Conservation (phyloP, 2,329 filamentous ascomycete genomes). For the Nannizzia gypsea region DNA sequence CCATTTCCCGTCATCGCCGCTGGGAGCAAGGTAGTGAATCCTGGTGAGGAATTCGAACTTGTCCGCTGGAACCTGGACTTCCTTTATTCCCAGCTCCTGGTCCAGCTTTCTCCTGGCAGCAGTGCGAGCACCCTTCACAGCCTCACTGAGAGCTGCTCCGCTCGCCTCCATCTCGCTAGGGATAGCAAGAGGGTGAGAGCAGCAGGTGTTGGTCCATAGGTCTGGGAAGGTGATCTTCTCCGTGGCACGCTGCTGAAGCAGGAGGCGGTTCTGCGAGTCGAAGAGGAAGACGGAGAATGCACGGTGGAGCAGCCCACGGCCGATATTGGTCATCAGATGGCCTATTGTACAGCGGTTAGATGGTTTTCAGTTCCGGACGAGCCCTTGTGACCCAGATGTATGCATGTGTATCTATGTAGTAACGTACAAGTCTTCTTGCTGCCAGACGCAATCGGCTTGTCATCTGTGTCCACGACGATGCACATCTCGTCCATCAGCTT, state of each 20-base stretch:
- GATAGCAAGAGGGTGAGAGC: constrained; percentile 88
- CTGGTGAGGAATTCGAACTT: constrained; percentile 88
- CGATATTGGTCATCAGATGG: constrained; percentile 97
- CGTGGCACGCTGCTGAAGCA: constrained; percentile 85
- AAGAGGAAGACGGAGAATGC: constrained; percentile 98
- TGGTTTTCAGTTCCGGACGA: background rate
- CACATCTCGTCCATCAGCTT: constrained; percentile 97
- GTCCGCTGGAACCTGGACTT: constrained; percentile 76
- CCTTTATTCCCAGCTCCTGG: constrained; percentile 87
- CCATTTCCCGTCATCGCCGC: constrained; percentile 94
- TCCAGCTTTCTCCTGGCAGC: constrained; percentile 88
- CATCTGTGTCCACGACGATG: constrained; percentile 88
- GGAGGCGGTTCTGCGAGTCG: constrained; percentile 79
- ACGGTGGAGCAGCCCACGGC: constrained; percentile 88
- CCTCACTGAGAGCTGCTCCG: constrained; percentile 65
- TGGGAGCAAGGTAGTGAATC: constrained; percentile 96
- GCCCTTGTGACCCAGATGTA: background rate
- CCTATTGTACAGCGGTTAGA: constrained; percentile 40
- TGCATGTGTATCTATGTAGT: background rate
- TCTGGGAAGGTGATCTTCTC: constrained; percentile 99
- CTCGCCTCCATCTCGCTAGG: constrained; percentile 59
- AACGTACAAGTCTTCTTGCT: constrained; percentile 89
- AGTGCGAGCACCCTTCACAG: constrained; percentile 74
- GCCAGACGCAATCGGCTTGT: constrained; percentile 83
- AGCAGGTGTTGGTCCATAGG: constrained; percentile 99